Conservation (phyloP, 2,329 filamentous ascomycete species). For the Laburnicola sp. region DNA sequence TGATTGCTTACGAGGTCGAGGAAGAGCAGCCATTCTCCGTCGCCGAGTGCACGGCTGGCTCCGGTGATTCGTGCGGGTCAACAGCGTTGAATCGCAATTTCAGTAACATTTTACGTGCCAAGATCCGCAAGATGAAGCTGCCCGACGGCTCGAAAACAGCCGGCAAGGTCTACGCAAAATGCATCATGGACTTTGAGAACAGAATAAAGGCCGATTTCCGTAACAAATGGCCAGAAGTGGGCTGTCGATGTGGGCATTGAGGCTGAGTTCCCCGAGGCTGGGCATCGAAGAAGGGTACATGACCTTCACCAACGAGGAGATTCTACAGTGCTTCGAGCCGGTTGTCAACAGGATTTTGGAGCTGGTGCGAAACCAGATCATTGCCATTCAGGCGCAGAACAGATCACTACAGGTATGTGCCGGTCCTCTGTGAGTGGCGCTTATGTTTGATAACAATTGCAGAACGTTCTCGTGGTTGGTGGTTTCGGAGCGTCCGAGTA, state of each 20-base stretch:
- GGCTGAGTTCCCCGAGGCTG: constrained; percentile 94
- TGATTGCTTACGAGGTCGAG: constrained; percentile 98
- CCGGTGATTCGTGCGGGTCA: constrained; percentile 97
- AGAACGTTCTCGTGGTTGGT: constrained; percentile 94
- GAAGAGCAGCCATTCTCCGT: constrained; percentile 97
- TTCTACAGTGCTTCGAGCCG: constrained; percentile 97
- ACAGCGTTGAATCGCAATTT: constrained; percentile 98
- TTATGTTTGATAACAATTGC: constrained; percentile 29
- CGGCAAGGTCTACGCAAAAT: constrained; percentile 98
- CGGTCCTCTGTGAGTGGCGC: not conserved
- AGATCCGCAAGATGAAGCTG: constrained; percentile 99
- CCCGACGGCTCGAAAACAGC: constrained; percentile 95
- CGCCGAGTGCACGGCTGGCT: constrained; percentile 94
- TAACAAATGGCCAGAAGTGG: constrained; percentile 99
- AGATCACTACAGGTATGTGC: constrained; percentile 73
- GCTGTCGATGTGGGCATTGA: constrained; percentile 98
- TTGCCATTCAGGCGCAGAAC: constrained; percentile 98
- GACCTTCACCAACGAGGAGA: constrained; percentile 99
- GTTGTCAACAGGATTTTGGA: constrained; percentile 97
- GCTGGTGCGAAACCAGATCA: constrained; percentile 96
- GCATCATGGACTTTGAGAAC: constrained; percentile 99
- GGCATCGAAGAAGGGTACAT: constrained; percentile 99
- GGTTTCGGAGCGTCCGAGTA: constrained; percentile 98
- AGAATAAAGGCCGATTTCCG: constrained; percentile 99
- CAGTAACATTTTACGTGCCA: constrained; percentile 94